Percentiles rank a stretch among this genome's conserved stretches.
phyloP scores from a whole-genome alignment of 805 yeast species.

The Metschnikowia lochheadii region DNA sequence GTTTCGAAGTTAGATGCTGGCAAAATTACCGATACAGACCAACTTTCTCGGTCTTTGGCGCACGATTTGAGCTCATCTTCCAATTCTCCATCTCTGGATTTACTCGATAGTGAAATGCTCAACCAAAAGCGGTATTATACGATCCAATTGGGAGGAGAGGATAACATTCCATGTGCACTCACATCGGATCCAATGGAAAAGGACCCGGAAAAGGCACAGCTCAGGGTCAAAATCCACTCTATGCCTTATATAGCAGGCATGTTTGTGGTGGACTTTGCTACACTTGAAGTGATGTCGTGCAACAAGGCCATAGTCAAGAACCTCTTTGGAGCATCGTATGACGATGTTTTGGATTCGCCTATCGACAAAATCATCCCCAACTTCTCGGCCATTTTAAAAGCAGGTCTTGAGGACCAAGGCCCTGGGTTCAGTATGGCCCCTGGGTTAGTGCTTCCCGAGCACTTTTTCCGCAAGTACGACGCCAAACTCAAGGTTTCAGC shows the following conservation, averaged over 20 bases:
- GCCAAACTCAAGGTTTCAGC: slow-evolving; percentile 35
- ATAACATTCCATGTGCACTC: slow-evolving; percentile 68
- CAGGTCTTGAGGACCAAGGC: slow-evolving; percentile 31
- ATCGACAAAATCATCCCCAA: slow-evolving; percentile 61
- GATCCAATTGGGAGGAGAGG: slow-evolving; percentile 38
- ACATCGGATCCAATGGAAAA: slow-evolving; percentile 54
- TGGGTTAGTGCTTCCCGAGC: slow-evolving; percentile 88
- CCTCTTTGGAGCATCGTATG: slow-evolving; percentile 65
- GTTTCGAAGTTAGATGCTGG: slow-evolving; percentile 17
- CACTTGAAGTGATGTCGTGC: slow-evolving; percentile 58
- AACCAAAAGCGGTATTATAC: slow-evolving; percentile 66
- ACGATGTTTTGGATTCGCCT: slow-evolving; percentile 34
- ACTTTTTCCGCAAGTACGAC: slow-evolving; percentile 70
- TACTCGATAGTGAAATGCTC: slow-evolving; percentile 30
- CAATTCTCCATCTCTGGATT: slow-evolving; percentile 15
- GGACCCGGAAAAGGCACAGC: slow-evolving; percentile 36
- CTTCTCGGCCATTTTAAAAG: slow-evolving; percentile 45
- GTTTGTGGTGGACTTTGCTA: slow-evolving; percentile 56
- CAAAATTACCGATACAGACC: slow-evolving; percentile 14
- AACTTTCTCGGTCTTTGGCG: slow-evolving; percentile 27
- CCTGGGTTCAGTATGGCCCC: slow-evolving; percentile 31
- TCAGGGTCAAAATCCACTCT: slow-evolving; percentile 66
- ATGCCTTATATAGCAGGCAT: slow-evolving; percentile 87
- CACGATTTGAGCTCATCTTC: slow-evolving; percentile 17
- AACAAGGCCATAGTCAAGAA: slow-evolving; percentile 76